A percentile compares a stretch with the other conserved stretches of the same genome.
These are phyloP conservation scores for Candida methanosorbosa DNA, from an alignment of 805 yeast genomes.

Conservation along the genomic window DNA sequence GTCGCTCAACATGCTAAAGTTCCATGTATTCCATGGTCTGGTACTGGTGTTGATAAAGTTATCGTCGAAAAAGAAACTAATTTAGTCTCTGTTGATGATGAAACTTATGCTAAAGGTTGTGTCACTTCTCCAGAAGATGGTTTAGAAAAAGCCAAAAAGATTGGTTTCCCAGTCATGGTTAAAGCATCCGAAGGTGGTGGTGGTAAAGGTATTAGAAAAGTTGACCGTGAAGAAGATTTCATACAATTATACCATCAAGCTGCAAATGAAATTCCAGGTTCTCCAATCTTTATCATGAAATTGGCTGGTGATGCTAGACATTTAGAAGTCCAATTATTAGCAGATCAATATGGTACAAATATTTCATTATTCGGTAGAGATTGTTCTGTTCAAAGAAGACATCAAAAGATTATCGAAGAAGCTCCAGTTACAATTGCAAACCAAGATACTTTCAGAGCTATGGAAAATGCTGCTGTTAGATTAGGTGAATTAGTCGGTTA, in stretches of 20 bases:
- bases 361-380: constrained; percentile 97
- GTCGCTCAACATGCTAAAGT: constrained; percentile 98
- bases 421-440: constrained; percentile 97
- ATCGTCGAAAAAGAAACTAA: constrained; percentile 56
- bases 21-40: constrained; percentile 99
- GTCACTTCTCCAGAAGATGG: constrained; percentile 85
- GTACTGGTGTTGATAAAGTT: constrained; percentile 91
- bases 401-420: constrained; percentile 97
- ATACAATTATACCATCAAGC: constrained; percentile 80
- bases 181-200: constrained; percentile 99
- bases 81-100: constrained; percentile 84
- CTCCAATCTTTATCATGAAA: constrained; percentile 97
- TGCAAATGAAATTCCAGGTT: constrained; percentile 95
- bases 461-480: constrained; percentile 98
- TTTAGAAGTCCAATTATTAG: constrained; percentile 93
- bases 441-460: constrained; percentile 71
- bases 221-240: constrained; percentile 76
- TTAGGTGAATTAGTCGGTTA: constrained; percentile 95
- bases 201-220: constrained; percentile 99
- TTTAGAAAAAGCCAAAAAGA: constrained; percentile 67
- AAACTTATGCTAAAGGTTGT: constrained; percentile 82
- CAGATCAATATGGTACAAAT: constrained; percentile 97
- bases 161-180: constrained; percentile 98
- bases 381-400: constrained; percentile 99
- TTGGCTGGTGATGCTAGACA: constrained; percentile 97